Conservation (phyloP, 345 rosid species). For the Melaleuca alternifolia region DNA sequence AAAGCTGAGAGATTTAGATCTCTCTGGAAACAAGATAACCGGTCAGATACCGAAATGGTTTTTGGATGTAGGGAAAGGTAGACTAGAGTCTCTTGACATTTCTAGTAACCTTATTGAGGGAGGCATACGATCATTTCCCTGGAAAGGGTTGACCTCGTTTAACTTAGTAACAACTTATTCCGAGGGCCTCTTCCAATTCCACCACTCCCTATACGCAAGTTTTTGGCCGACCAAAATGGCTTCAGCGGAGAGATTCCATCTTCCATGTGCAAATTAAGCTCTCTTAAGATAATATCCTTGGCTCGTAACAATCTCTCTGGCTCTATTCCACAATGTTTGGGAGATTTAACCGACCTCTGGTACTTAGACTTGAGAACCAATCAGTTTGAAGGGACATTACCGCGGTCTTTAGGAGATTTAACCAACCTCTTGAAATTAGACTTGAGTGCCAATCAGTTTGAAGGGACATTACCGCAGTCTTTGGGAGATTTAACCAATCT, state of each 20-base stretch:
- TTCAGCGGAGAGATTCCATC: conserved; percentile 2
- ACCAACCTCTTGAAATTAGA: too few relatives aligned
- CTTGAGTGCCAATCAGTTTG: too few relatives aligned
- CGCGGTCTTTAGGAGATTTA: too few relatives aligned
- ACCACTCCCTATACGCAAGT: accelerated
- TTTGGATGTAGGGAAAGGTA: background rate
- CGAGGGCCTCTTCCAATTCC: background rate
- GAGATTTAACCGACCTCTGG: conserved; percentile 1
- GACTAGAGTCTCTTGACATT: background rate
- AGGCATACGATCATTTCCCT: background rate
- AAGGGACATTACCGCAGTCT: too few relatives aligned
- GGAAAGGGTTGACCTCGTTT: accelerated
- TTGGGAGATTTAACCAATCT: too few relatives aligned
- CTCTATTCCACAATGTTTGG: conserved; percentile 3
- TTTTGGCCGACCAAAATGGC: accelerated
- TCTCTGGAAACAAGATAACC: background rate
- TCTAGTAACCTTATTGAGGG: background rate
- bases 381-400: background rate
- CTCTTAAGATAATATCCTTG: background rate
- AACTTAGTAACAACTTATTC: background rate
- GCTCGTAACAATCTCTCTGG: background rate
- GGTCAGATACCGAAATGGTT: background rate
- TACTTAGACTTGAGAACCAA: conserved; percentile 3
- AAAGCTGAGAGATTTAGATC: background rate
- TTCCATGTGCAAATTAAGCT: background rate